Conservation (phyloP, 2,329 filamentous ascomycete genomes). For the Colletotrichum tabaci region DNA sequence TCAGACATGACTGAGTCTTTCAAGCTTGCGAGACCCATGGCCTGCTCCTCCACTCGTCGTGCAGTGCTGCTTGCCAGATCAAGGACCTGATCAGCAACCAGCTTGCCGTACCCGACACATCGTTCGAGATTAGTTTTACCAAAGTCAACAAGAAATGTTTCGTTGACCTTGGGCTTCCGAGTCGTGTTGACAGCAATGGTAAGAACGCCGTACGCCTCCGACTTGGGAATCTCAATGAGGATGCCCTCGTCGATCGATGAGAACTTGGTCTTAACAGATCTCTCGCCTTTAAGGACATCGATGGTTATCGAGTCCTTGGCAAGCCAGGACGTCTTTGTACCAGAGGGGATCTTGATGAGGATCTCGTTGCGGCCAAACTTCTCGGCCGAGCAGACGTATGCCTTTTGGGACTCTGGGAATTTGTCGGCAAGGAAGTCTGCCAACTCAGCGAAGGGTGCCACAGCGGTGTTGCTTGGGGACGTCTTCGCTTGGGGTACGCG, state of each 20-base stretch:
- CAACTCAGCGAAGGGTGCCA: constrained; percentile 57
- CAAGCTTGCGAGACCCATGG: constrained; percentile 6
- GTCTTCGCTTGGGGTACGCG: constrained; percentile 47
- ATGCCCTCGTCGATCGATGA: constrained; percentile 66
- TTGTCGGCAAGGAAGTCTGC: constrained; percentile 59
- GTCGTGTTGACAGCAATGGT: constrained; percentile 72
- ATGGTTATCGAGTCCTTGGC: constrained; percentile 70
- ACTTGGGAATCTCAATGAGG: constrained; percentile 65
- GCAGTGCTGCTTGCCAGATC: constrained; percentile 51
- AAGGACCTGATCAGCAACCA: constrained; percentile 59
- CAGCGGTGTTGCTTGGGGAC: constrained; percentile 47
- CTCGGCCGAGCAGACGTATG: constrained; percentile 61
- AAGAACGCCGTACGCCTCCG: constrained; percentile 71
- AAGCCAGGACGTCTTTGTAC: constrained; percentile 68
- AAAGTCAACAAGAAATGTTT: constrained; percentile 74
- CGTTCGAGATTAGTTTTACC: constrained; percentile 63
- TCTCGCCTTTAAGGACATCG: constrained; percentile 65
- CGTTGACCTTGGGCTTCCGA: constrained; percentile 72
- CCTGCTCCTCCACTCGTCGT: constrained; percentile 49
- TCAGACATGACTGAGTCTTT: constrained; percentile 21
- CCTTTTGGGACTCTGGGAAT: constrained; percentile 49
- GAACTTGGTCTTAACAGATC: constrained; percentile 64
- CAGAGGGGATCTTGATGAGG: constrained; percentile 66
- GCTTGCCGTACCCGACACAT: constrained; percentile 60
- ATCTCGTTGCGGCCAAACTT: constrained; percentile 65